These are phyloP conservation scores for Solanum paucissectum DNA, from an alignment of 257 asterid species.

Conservation along the genomic window DNA sequence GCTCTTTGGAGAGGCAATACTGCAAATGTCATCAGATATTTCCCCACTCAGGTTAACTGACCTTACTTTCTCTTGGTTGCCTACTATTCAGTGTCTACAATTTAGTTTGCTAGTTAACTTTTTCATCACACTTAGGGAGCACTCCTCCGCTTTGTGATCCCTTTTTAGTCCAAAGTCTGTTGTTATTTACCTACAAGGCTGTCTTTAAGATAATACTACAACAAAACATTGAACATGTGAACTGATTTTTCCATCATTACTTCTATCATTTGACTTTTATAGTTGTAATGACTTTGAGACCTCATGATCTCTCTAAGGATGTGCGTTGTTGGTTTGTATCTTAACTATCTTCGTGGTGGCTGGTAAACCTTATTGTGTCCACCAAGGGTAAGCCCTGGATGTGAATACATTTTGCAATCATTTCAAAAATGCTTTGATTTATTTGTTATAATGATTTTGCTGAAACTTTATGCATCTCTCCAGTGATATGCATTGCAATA, in stretches of 20 bases:
- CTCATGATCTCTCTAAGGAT: neutral
- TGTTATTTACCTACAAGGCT: neutral
- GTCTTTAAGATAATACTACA: neutral
- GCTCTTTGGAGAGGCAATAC: conserved; percentile 77
- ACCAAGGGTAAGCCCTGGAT: neutral
- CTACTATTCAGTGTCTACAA: neutral
- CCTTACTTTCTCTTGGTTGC: neutral
- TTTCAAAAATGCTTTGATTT: neutral
- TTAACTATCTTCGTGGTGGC: neutral
- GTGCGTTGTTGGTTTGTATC: neutral
- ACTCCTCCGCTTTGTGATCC: neutral
- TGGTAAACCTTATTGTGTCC: neutral
- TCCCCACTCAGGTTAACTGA: conserved; percentile 63
- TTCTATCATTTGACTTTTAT: neutral
- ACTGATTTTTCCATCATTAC: neutral
- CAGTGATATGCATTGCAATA: neutral
- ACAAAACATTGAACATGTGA: neutral
- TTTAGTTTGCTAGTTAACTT: neutral
- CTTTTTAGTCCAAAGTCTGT: neutral
- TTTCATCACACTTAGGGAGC: neutral
- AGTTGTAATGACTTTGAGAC: neutral
- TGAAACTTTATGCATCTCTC: neutral
- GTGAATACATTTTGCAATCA: neutral
- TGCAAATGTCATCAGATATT: conserved; percentile 65
- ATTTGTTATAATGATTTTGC: neutral